A percentile compares a stretch with the other conserved stretches of the same genome.
phyloP scores from a whole-genome alignment of 2,329 filamentous ascomycete genomes.

The Pseudogymnoascus verrucosus region DNA sequence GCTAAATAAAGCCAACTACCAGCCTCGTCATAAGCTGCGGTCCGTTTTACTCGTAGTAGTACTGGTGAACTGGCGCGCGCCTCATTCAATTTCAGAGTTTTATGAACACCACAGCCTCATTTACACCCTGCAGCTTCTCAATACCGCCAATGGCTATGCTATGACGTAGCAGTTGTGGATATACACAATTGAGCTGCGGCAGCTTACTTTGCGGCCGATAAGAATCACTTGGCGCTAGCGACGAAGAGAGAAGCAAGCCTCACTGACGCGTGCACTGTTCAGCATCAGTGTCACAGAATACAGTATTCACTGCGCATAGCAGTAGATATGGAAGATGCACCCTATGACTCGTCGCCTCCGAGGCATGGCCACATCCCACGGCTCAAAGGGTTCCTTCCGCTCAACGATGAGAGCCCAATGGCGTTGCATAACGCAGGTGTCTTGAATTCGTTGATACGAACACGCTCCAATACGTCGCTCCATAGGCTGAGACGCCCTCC shows the following conservation, averaged over 20 bases:
- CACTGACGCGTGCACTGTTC: background rate
- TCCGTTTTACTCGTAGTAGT: background rate
- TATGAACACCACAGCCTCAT: constrained; percentile 2
- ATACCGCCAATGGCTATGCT: background rate
- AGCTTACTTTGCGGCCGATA: background rate
- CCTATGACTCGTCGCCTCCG: constrained; percentile 15
- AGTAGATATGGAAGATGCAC: background rate
- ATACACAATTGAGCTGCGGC: background rate
- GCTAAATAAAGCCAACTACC: constrained; percentile 1
- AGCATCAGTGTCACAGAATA: background rate
- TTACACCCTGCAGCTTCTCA: background rate
- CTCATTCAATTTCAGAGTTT: background rate
- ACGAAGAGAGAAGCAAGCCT: background rate
- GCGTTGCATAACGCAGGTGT: constrained; percentile 25
- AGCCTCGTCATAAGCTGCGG: constrained; percentile 2
- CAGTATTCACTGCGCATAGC: background rate
- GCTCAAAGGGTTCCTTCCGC: constrained; percentile 22
- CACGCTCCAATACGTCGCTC: constrained; percentile 23
- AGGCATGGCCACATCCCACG: constrained; percentile 18
- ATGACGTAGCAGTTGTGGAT: constrained; percentile 1
- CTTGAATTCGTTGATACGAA: constrained; percentile 24
- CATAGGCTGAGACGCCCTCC: constrained; percentile 8
- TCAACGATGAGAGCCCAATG: constrained; percentile 24
- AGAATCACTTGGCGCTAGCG: background rate
- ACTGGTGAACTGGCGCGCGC: background rate